Evolutionary conservation across 495 filamentous ascomycete species (phyloP).

Genomic region (Cercophora scortea): DNA sequence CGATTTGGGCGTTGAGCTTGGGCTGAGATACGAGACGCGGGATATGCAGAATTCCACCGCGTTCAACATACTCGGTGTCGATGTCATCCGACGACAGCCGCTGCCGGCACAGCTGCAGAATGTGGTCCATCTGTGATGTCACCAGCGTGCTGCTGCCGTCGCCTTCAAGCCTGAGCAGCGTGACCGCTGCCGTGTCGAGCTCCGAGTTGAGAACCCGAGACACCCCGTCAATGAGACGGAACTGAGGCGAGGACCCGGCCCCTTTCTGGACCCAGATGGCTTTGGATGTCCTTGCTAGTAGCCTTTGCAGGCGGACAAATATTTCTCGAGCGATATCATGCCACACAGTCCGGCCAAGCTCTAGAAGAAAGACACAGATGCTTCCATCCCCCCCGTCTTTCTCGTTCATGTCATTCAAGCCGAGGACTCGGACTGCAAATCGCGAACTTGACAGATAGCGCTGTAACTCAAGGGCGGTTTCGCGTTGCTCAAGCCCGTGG

Average conservation of each 20-base stretch:
- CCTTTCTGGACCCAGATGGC: background rate
- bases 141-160: background rate
- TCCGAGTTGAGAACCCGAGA: background rate
- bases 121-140: background rate
- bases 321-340: background rate
- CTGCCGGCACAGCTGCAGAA: background rate
- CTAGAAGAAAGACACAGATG: background rate
- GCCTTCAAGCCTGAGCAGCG: background rate
- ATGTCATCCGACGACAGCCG: background rate
- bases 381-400: background rate
- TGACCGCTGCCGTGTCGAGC: background rate
- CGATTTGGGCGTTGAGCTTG: background rate
- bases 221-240: background rate
- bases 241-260: background rate
- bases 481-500: background rate
- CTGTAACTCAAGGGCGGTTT: background rate
- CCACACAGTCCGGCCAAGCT: background rate
- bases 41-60: background rate
- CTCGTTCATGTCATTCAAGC: background rate
- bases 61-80: background rate
- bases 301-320: background rate
- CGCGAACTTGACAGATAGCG: background rate
- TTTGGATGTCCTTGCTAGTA: background rate
- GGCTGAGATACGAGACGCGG: background rate
- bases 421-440: background rate